These are phyloP conservation scores for Fusarium sp. DNA, from an alignment of 2,329 filamentous ascomycete genomes.

Conservation along the genomic window DNA sequence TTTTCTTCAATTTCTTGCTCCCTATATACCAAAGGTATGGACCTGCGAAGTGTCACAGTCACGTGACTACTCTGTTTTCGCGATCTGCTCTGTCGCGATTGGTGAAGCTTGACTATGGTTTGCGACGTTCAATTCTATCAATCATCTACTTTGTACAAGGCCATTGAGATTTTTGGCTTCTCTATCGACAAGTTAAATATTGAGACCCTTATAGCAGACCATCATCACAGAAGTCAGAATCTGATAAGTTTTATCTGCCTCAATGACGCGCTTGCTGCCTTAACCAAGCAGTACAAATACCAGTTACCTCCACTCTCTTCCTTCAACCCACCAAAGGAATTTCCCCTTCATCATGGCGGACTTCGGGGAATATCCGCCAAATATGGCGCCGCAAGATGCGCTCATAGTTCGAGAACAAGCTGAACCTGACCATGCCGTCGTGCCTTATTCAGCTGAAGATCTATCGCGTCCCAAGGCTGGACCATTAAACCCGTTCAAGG, in stretches of 20 bases:
- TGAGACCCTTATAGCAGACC: neutral
- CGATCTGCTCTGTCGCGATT: constrained; percentile 15
- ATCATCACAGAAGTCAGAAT: neutral
- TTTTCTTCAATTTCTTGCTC: neutral
- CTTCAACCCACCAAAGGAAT: neutral
- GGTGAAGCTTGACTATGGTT: constrained; percentile 3
- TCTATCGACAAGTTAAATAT: neutral
- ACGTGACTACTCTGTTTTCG: constrained; percentile 29
- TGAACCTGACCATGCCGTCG: constrained; percentile 67
- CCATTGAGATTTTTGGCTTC: neutral
- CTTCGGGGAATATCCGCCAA: constrained; percentile 72
- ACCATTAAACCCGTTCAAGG: constrained; percentile 79
- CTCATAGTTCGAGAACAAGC: constrained; percentile 67
- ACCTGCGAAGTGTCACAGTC: constrained; percentile 11
- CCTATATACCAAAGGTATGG: too few species aligned
- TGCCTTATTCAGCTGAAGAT: constrained; percentile 76
- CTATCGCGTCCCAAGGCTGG: constrained; percentile 73
- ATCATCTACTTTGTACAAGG: neutral
- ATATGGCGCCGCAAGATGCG: constrained; percentile 72
- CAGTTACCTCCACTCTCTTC: neutral
- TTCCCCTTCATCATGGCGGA: constrained; percentile 60
- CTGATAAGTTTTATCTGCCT: neutral
- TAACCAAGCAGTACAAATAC: neutral
- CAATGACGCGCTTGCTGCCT: neutral
- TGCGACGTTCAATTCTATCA: constrained; percentile 17